Percentiles rank a stretch among this genome's conserved stretches.
phyloP scores from a whole-genome alignment of 805 yeast species.

The Ogataea zsoltii region DNA sequence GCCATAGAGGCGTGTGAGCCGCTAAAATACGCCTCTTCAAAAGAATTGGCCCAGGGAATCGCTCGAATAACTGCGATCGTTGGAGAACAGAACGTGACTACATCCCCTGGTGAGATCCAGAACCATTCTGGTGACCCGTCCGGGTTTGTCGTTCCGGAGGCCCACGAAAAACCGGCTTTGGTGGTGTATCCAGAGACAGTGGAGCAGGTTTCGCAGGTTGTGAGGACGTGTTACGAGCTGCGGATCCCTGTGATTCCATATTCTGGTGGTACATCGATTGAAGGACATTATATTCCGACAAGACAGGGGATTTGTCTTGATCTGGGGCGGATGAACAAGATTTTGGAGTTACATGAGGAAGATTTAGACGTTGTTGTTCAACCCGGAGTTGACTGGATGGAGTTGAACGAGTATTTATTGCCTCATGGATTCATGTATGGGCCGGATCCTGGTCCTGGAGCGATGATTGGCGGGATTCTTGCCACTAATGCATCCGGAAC shows the following conservation, averaged over 20 bases:
- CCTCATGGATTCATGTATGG: conserved; percentile 64
- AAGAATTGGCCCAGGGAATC: conserved; percentile 52
- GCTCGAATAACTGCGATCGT: conserved; percentile 51
- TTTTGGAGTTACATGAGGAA: conserved; percentile 54
- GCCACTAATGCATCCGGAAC: conserved; percentile 81
- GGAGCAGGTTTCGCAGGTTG: conserved; percentile 62
- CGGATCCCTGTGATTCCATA: conserved; percentile 70
- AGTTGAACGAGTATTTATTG: conserved; percentile 52
- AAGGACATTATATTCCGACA: conserved; percentile 75
- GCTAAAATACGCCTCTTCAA: conserved; percentile 54
- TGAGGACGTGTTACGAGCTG: conserved; percentile 63
- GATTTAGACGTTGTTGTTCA: conserved; percentile 78
- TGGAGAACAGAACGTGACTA: conserved; percentile 52
- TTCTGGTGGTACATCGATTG: conserved; percentile 77
- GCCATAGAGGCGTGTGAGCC: conserved; percentile 42
- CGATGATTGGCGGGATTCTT: conserved; percentile 73
- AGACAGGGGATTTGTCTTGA: conserved; percentile 64
- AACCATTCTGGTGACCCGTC: conserved; percentile 36
- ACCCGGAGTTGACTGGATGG: conserved; percentile 80
- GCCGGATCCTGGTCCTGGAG: conserved; percentile 79
- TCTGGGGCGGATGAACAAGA: conserved; percentile 58
- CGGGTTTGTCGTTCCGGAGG: conserved; percentile 32
- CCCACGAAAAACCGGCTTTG: conserved; percentile 36
- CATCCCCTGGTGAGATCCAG: conserved; percentile 34
- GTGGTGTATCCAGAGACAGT: conserved; percentile 65